Evolutionary conservation across 495 filamentous ascomycete species (phyloP), one percentile per base, ranked within the genome.

Genomic region (Diplogelasinospora grovesii): DNA sequence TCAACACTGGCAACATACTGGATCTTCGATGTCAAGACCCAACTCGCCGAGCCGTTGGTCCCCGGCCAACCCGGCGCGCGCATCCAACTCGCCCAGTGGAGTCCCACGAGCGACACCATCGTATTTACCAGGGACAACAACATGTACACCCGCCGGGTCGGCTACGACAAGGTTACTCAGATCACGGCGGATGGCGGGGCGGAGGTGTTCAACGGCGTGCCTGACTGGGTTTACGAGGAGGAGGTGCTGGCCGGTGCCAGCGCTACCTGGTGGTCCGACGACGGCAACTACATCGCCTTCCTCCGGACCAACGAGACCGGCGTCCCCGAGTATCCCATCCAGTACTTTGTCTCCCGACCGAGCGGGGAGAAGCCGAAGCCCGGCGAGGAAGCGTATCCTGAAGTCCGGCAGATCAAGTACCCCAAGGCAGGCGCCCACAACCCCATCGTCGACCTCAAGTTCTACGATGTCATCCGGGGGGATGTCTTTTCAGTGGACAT

Each of bases 151-250:
- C 82, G 93, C 29, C 79, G 81, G 28, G 55, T 96, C 25, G 65
- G 48, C 22, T 53, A 49, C 29, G 46, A 66, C 19, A 62, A 64
- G 35, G 77, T 89, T 10, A 73, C 68, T 4, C 78, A 80, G 43
- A 82, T 98, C 43, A 98, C 92, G 10, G 81, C 68, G 45, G 89
- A 97, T 58, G 92, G 92, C 26, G 84, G 89, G 1, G 61, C 71
- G 2, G 77, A 97, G 43, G 74, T 92, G 11, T 97, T 98, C 69
- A 93, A 97, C 52, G 92, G 92, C 15, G 79, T 95, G n/a, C 92
- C 92, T 0, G 92, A 98, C 61, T 98, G 92, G 92, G 92, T 98
- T 0, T 98, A 96, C 50, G 92, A 98, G 56, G 92, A 98, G 56
- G 92, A 98, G 61, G 89, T 98, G 5, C 84, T 97, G 48, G 47